These are phyloP conservation scores for Neurospora crassa DNA, from an alignment of 2,329 filamentous ascomycete species.

Conservation along the genomic window DNA sequence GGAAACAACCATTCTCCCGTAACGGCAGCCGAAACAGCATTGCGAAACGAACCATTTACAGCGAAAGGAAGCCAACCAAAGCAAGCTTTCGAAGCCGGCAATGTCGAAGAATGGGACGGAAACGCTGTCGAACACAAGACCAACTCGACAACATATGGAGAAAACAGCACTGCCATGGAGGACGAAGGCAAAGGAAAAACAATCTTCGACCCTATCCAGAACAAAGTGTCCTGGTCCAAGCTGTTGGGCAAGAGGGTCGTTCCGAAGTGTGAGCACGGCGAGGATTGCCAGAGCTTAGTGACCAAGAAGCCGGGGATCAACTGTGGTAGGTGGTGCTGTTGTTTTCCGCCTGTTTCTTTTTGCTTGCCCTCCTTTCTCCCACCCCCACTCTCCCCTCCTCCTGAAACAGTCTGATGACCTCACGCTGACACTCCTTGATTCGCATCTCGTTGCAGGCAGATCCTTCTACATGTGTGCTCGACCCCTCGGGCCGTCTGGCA, in stretches of 20 bases:
- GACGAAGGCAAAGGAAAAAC: constrained; percentile 15
- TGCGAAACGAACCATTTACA: neutral
- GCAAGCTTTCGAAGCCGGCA: neutral
- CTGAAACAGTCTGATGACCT: neutral
- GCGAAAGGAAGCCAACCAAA: neutral
- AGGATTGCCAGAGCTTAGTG: constrained; percentile 72
- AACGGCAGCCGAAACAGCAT: neutral
- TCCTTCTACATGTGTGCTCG: constrained; percentile 56
- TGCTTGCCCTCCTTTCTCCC: neutral
- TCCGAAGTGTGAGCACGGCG: constrained; percentile 79
- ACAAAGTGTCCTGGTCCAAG: constrained; percentile 78
- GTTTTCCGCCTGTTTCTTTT: neutral
- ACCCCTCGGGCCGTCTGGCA: constrained; percentile 75
- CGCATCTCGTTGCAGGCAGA: constrained; percentile 31
- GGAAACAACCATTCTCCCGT: neutral
- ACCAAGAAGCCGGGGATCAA: constrained; percentile 90
- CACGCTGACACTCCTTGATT: neutral
- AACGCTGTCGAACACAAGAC: neutral
- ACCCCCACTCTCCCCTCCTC: neutral
- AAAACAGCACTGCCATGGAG: constrained; percentile 1
- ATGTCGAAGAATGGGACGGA: neutral
- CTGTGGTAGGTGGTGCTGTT: constrained; percentile 40
- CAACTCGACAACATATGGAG: neutral
- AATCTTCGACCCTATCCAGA: constrained; percentile 58
- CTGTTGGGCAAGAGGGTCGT: constrained; percentile 65